These are phyloP conservation scores for Nicotiana undulata DNA, from an alignment of 257 asterid species.

Conservation along the genomic window DNA sequence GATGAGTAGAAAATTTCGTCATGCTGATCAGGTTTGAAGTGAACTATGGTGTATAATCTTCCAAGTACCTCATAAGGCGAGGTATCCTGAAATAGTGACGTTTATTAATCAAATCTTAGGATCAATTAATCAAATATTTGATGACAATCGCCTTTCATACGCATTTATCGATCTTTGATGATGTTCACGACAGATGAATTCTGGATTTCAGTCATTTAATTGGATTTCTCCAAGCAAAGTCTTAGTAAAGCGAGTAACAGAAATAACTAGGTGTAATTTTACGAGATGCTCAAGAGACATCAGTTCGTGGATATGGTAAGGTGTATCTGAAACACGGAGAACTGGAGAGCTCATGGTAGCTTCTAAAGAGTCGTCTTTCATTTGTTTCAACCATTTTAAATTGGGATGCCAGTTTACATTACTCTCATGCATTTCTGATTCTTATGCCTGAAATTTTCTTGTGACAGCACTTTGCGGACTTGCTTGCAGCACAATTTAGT, in stretches of 20 bases:
- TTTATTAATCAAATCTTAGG: background rate
- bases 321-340: background rate
- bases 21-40: background rate
- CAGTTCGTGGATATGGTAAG: background rate
- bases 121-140: background rate
- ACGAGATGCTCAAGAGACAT: background rate
- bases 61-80: background rate
- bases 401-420: background rate
- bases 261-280: background rate
- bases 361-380: background rate
- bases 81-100: background rate
- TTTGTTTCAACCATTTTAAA: background rate
- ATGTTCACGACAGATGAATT: background rate
- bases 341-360: background rate
- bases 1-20: background rate
- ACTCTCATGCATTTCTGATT: conserved; percentile 19
- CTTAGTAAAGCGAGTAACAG: background rate
- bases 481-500: conserved; percentile 76
- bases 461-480: conserved; percentile 87
- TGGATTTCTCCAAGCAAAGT: background rate
- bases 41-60: background rate
- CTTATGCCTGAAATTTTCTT: conserved; percentile 8
- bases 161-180: background rate
- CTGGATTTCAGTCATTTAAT: background rate
- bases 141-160: background rate